These are phyloP conservation scores for Colletotrichum navitas DNA, from an alignment of 2,329 filamentous ascomycete species.

Conservation along the genomic window DNA sequence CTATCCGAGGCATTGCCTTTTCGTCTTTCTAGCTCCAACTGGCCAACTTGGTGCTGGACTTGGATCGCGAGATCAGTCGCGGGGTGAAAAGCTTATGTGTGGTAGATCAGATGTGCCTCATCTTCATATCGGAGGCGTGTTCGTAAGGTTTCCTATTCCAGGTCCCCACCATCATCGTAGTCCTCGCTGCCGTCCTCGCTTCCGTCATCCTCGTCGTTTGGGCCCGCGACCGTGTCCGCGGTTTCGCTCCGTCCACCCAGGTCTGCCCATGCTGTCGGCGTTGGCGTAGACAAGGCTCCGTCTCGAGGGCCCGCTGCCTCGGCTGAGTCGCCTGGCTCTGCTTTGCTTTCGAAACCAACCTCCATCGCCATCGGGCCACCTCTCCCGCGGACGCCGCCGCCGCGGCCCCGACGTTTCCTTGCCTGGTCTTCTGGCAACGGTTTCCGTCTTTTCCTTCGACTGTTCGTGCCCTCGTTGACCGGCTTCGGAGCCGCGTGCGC, in stretches of 20 bases:
- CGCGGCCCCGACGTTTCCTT: conserved; percentile 33
- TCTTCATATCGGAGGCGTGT: background rate
- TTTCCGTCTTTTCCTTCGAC: conserved; percentile 44
- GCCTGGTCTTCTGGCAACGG: conserved; percentile 29
- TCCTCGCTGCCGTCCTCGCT: conserved; percentile 46
- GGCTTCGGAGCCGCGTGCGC: conserved; percentile 56
- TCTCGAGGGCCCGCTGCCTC: conserved; percentile 1
- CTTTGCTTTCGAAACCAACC: background rate
- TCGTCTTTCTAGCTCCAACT: background rate
- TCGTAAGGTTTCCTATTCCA: background rate
- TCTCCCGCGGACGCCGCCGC: conserved; percentile 28
- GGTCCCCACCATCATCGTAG: conserved; percentile 44
- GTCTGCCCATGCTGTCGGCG: conserved; percentile 53
- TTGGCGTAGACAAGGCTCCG: conserved; percentile 50
- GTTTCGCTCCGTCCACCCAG: conserved; percentile 44
- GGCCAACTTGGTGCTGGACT: background rate
- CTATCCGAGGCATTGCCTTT: conserved; percentile 12
- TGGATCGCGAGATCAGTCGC: background rate
- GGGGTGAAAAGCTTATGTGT: conserved; percentile 6
- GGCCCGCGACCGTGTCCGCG: conserved; percentile 28
- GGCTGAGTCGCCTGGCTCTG: background rate
- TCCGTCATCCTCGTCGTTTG: conserved; percentile 39
- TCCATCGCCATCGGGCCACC: conserved; percentile 15
- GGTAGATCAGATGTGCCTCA: background rate
- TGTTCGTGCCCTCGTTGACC: conserved; percentile 43